phyloP scores from a whole-genome alignment of 768 basidiomycete genomes.

The Thelephora ganbajun region DNA sequence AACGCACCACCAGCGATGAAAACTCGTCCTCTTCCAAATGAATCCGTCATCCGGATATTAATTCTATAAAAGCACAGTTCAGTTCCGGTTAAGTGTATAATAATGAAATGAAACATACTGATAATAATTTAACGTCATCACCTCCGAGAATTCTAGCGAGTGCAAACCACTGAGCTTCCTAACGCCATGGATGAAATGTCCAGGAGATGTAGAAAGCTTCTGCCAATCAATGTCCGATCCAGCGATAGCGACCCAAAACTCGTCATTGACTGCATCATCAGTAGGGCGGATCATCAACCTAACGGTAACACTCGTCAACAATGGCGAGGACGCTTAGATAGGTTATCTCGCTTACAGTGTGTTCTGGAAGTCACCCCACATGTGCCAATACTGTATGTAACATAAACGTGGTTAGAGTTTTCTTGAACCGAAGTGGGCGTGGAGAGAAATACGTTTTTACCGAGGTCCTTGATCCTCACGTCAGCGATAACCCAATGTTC shows the following conservation, averaged over 20 bases:
- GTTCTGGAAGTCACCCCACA: constrained; percentile 9
- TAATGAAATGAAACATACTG: constrained; percentile 12
- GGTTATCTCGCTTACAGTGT: constrained; percentile 7
- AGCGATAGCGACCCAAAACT: constrained; percentile 7
- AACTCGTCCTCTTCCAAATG: constrained; percentile 26
- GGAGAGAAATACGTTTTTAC: constrained; percentile 14
- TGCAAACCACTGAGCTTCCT: constrained; percentile 13
- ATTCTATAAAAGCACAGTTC: constrained; percentile 17
- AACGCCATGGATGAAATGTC: constrained; percentile 18
- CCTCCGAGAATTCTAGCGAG: constrained; percentile 19
- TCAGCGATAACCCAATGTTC: constrained; percentile 21
- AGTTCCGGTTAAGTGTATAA: constrained; percentile 3
- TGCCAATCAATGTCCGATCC: constrained; percentile 6
- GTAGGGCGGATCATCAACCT: constrained; percentile 5
- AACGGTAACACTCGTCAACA: not conserved
- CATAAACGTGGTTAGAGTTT: not conserved
- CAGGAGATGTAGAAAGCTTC: constrained; percentile 10
- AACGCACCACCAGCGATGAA: constrained; percentile 33
- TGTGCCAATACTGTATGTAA: constrained; percentile 11
- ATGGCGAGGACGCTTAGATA: not conserved
- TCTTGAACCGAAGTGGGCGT: not conserved
- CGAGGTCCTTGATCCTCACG: constrained; percentile 20
- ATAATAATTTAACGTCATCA: constrained; percentile 15
- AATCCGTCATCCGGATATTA: constrained; percentile 34
- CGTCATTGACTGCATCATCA: constrained; percentile 11